A percentile compares a stretch with the other conserved stretches of the same genome.
These are phyloP conservation scores for Backusella liffmaniae DNA, from an alignment of 192 early-diverging fungal genomes.

Conservation along the genomic window DNA sequence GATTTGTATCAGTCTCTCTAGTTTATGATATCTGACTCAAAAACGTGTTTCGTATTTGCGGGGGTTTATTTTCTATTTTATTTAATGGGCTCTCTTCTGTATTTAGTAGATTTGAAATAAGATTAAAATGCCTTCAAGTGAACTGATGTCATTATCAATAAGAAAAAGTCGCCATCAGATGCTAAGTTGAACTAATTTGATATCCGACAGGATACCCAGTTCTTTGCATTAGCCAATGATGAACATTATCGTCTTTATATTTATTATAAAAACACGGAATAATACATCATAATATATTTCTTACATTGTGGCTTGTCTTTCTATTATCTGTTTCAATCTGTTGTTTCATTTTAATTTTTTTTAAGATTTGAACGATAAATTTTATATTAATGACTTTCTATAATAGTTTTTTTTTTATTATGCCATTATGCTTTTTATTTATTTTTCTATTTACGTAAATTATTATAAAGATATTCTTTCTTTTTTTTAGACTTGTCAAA, in stretches of 20 bases:
- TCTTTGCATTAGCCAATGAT: constrained; percentile 3
- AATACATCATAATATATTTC: neutral
- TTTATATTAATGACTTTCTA: neutral
- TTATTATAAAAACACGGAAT: neutral
- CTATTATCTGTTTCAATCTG: constrained; percentile 2
- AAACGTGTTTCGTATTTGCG: constrained; percentile 10
- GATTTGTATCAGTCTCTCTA: neutral
- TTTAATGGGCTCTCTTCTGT: constrained; percentile 10
- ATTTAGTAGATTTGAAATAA: constrained; percentile 11
- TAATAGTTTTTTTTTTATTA: neutral
- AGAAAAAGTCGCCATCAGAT: neutral
- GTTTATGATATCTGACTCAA: constrained; percentile 1
- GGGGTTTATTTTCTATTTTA: constrained; percentile 1
- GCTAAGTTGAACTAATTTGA: neutral
- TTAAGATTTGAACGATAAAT: neutral
- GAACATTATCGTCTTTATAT: neutral
- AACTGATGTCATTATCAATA: constrained; percentile 7
- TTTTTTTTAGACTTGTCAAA: constrained; percentile 1
- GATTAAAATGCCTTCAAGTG: constrained; percentile 6
- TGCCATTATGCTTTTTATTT: neutral
- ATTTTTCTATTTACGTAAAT: neutral
- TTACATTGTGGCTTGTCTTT: neutral
- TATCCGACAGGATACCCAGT: constrained; percentile 2
- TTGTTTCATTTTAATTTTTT: neutral
- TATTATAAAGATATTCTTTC: neutral